Conservation (phyloP, 73 alveolate genomes). For the Paramecium biaurelia region DNA sequence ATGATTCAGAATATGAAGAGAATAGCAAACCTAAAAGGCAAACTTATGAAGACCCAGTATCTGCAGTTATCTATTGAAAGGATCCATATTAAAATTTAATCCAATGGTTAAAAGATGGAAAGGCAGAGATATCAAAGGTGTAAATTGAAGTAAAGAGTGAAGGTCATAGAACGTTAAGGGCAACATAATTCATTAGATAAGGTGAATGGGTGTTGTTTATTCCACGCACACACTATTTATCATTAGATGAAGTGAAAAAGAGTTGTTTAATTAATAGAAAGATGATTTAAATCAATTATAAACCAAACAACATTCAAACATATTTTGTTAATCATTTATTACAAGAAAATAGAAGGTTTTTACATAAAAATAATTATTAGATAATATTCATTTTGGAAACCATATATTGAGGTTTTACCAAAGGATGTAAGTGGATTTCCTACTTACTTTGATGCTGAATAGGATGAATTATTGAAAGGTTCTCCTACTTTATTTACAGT, state of each 20-base stretch:
- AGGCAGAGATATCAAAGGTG: conserved; percentile 41
- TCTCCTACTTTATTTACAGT: conserved; percentile 76
- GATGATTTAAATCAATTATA: conserved; percentile 80
- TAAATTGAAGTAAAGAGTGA: conserved; percentile 10
- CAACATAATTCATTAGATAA: conserved; percentile 33
- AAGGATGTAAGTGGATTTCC: conserved; percentile 87
- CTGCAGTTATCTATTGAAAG: not conserved
- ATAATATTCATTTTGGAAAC: conserved; percentile 78
- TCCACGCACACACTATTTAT: conserved; percentile 80
- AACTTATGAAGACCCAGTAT: conserved; percentile 46
- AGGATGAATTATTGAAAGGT: conserved; percentile 85
- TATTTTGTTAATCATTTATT: conserved; percentile 85
- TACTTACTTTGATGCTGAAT: conserved; percentile 86
- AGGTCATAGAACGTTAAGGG: conserved; percentile 43
- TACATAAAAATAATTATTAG: not conserved
- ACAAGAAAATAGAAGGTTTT: conserved; percentile 74
- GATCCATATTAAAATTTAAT: conserved; percentile 31
- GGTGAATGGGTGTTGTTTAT: conserved; percentile 71
- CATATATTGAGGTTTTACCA: conserved; percentile 92
- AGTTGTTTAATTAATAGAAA: conserved; percentile 81
- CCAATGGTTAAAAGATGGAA: conserved; percentile 38
- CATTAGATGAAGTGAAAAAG: conserved; percentile 89
- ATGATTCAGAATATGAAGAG: not conserved
- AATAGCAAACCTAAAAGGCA: not conserved
- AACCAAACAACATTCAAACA: conserved; percentile 91